phyloP scores from a whole-genome alignment of 352 stramenopile genomes.

The Globisporangium apiculatum region DNA sequence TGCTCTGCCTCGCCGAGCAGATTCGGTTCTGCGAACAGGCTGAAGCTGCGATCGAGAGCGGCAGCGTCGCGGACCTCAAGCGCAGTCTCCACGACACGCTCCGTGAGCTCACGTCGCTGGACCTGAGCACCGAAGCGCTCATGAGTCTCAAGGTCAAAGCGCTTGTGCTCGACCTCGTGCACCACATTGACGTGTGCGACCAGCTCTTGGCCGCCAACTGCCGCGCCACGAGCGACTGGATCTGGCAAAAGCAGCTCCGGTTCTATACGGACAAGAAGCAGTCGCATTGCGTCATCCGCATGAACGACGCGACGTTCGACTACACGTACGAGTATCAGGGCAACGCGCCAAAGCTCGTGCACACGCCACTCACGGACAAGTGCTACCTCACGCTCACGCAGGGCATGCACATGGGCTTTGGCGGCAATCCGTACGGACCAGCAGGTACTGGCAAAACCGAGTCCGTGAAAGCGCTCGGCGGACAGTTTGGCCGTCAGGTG shows the following conservation, averaged over 20 bases:
- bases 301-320: slow-evolving; percentile 80
- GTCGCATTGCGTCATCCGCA: slow-evolving; percentile 44
- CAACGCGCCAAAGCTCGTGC: slow-evolving; percentile 90
- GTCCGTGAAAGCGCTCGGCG: slow-evolving; percentile 90
- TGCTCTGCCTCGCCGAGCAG: slow-evolving; percentile 89
- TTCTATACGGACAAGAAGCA: slow-evolving; percentile 76
- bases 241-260: slow-evolving; percentile 93
- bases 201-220: slow-evolving; percentile 70
- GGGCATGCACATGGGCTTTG: slow-evolving; percentile 91
- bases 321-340: slow-evolving; percentile 96
- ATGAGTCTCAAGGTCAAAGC: slow-evolving; percentile 93
- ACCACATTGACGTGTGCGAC: slow-evolving; percentile 93
- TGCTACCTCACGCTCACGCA: slow-evolving; percentile 94
- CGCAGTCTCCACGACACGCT: slow-evolving; percentile 58
- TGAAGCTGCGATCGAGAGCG: slow-evolving; percentile 83
- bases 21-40: slow-evolving; percentile 89
- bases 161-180: slow-evolving; percentile 93
- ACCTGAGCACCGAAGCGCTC: slow-evolving; percentile 81
- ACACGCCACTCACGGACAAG: slow-evolving; percentile 93
- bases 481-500: slow-evolving; percentile 88
- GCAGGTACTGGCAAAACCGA: slow-evolving; percentile 94
- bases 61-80: slow-evolving; percentile 57
- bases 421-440: slow-evolving; percentile 91
- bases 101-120: slow-evolving; percentile 68
- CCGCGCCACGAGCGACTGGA: slow-evolving; percentile 63